These are phyloP conservation scores for Hibiscus tridactylites DNA, from an alignment of 345 rosid species.

Conservation along the genomic window DNA sequence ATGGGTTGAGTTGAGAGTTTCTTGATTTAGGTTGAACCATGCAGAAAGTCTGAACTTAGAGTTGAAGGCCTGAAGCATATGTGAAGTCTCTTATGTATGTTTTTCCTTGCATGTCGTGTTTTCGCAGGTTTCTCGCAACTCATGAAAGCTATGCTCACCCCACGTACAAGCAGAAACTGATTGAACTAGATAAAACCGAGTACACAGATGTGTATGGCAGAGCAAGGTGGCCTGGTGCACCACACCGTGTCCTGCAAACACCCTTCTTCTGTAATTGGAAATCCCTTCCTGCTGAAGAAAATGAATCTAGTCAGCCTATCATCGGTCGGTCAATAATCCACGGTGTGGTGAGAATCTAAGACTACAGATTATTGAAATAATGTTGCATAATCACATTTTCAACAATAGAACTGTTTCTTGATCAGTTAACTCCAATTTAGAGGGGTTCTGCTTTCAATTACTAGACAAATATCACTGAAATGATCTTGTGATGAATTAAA, in stretches of 20 bases:
- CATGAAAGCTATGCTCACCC: constrained; percentile 84
- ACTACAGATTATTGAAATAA: not conserved
- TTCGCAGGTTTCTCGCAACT: constrained; percentile 68
- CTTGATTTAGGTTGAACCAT: not conserved
- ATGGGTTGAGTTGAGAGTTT: not conserved
- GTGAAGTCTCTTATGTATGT: not conserved
- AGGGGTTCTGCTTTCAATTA: not conserved
- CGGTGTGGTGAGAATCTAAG: constrained; percentile 40
- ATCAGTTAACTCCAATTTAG: not conserved
- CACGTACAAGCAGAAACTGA: constrained; percentile 57
- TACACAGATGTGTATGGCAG: constrained; percentile 72
- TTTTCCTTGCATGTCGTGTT: not conserved
- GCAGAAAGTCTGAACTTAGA: not conserved
- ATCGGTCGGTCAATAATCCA: constrained; percentile 63
- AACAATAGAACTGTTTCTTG: not conserved
- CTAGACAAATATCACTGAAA: not conserved
- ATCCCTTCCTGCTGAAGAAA: constrained; percentile 41
- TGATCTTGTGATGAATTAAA: not conserved
- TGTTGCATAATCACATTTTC: not conserved
- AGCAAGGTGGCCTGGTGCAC: constrained; percentile 85
- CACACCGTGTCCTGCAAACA: constrained; percentile 61
- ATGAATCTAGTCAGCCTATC: constrained; percentile 63
- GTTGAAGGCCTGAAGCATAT: not conserved
- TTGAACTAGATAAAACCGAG: constrained; percentile 57
- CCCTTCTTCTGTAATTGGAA: constrained; percentile 65